Conservation (phyloP, 352 stramenopile genomes). For the Globisporangium paddicum region DNA sequence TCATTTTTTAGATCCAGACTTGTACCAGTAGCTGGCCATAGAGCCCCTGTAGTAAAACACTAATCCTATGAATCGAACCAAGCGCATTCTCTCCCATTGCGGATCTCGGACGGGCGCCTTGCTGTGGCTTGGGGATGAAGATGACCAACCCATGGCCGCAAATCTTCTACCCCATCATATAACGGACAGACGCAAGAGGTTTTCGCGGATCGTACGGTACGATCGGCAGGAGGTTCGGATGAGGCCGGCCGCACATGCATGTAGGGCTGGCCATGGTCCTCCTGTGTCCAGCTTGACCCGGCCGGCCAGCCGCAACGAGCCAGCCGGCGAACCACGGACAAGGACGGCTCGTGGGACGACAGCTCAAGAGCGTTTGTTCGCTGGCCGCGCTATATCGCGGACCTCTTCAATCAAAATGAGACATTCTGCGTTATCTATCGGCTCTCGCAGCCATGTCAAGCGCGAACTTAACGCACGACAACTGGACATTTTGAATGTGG, state of each 20-base stretch:
- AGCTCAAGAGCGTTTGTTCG: background rate
- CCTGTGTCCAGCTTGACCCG: no score
- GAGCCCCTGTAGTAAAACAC: constrained; percentile 3
- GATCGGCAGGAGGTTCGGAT: no score
- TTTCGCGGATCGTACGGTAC: no score
- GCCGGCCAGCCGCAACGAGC: background rate
- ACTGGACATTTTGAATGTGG: no score
- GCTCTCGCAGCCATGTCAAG: background rate
- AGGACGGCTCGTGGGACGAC: no score
- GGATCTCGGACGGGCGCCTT: no score
- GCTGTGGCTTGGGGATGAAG: no score
- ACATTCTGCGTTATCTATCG: constrained; percentile 8
- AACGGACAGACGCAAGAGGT: no score
- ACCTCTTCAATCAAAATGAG: constrained; percentile 9
- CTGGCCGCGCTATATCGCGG: background rate
- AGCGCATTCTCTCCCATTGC: background rate
- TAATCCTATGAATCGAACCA: constrained; percentile 4
- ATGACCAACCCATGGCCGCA: no score
- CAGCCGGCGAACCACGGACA: background rate
- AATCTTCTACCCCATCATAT: no score
- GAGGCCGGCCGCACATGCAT: no score
- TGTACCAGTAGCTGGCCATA: constrained; percentile 7
- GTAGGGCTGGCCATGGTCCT: no score
- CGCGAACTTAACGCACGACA: background rate
- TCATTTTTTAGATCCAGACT: constrained; percentile 1